Base-by-base conservation (phyloP, 2,329 filamentous ascomycete genomes). In the Dryadomyces sulphureus region DNA sequence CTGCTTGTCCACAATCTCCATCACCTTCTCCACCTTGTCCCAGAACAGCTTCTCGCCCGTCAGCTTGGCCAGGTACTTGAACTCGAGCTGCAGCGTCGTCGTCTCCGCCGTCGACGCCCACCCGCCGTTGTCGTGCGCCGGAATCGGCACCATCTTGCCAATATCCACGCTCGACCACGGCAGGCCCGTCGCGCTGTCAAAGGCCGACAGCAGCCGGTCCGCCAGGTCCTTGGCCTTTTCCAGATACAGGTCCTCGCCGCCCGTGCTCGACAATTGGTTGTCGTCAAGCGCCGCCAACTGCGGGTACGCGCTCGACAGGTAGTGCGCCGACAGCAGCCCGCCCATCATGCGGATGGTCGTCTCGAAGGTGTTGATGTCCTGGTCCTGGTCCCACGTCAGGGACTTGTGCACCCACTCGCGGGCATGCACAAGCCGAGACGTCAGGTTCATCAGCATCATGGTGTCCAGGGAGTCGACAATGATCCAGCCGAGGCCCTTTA, bases 311-410 rank as follows among this genome's bases (percentile, higher is more conserved):
- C 77, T 92, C 20, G 88, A 90, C n/a, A 98, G 72, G 62, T 96
- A 96, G 61, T 98, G 88, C 9, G 92, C 92, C 2, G 89, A 89
- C 30, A 98, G 70, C 38, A 98, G 69, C 11, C 92, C 92, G 16
- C 92, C 92, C 43, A 98, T 70, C 89, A 96, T 96, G 45, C 92
- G 84, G 56, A 96, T 96, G 0, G 90, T 96, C 7, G 90, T 96
- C 66, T 98, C 92, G 56, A 96, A 98, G 0, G 88, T 95, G 62
- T 88, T 96, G 47, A 98, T 90, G 60, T 95, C 87, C 60, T 95
- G 88, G 56, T 95, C 74, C 62, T 94, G 87, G 49, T 95, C 81
- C 65, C 93, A 96, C 11, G 79, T 81, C 51, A 96, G 65, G 7
- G 79, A 79, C 5, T 78, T 81, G 2, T 84, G 73, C 41, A 98